Evolutionary conservation across 805 yeast species (phyloP).

Genomic region (Kuraishia cidri): DNA sequence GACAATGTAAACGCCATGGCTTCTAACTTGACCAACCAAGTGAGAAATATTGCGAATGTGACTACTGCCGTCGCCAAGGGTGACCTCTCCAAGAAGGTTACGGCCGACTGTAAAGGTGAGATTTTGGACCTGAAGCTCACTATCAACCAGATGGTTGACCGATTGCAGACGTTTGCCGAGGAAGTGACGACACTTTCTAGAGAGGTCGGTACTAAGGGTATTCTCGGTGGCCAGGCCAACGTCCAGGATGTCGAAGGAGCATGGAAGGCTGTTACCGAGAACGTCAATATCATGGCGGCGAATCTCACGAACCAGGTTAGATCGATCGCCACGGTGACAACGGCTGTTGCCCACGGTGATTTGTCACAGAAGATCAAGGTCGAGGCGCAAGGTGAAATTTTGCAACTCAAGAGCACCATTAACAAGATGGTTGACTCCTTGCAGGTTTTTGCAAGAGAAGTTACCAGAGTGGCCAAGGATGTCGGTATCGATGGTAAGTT

Average conservation of each 20-base stretch:
- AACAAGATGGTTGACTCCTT: slow-evolving; percentile 90
- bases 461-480: slow-evolving; percentile 83
- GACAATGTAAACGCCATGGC: slow-evolving; percentile 92
- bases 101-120: slow-evolving; percentile 80
- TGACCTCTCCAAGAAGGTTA: slow-evolving; percentile 70
- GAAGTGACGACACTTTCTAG: slow-evolving; percentile 85
- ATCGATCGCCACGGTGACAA: slow-evolving; percentile 82
- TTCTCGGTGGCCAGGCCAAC: slow-evolving; percentile 84
- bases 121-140: slow-evolving; percentile 74
- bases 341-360: slow-evolving; percentile 90
- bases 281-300: slow-evolving; percentile 82
- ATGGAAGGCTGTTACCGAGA: slow-evolving; percentile 86
- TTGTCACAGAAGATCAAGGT: slow-evolving; percentile 79
- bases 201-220: slow-evolving; percentile 79
- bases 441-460: slow-evolving; percentile 83
- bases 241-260: slow-evolving; percentile 81
- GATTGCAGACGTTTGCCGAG: slow-evolving; percentile 69
- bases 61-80: slow-evolving; percentile 86
- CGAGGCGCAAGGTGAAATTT: slow-evolving; percentile 84
- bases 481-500: slow-evolving; percentile 91
- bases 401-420: slow-evolving; percentile 78
- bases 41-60: slow-evolving; percentile 79
- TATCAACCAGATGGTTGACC: slow-evolving; percentile 85
- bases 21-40: slow-evolving; percentile 77
- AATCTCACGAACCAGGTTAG: slow-evolving; percentile 84